phyloP scores from a whole-genome alignment of 140 eudicot species.

The Ambrosia hybrid region DNA sequence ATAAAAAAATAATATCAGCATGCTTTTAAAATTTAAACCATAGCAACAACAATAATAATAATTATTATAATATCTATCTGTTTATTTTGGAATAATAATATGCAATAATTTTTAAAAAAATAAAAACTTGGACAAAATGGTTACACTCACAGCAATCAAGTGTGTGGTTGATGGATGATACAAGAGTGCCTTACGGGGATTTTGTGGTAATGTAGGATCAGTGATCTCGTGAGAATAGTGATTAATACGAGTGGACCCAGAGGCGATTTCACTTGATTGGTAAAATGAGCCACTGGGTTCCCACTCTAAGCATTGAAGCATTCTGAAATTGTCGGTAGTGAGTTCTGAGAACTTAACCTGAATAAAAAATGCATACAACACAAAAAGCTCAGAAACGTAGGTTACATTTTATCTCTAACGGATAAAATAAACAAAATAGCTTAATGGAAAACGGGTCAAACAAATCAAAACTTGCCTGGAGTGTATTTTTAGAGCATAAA shows the following conservation, averaged over 20 bases:
- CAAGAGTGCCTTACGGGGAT: slow-evolving; percentile 88
- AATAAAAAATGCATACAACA: slow-evolving; percentile 14
- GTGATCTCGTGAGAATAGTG: slow-evolving; percentile 57
- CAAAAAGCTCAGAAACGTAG: not conserved
- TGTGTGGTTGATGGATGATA: slow-evolving; percentile 90
- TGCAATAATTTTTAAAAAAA: slow-evolving; percentile 40
- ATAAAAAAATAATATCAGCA: slow-evolving; percentile 16
- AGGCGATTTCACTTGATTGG: slow-evolving; percentile 44
- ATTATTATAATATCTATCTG: too few species aligned
- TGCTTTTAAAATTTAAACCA: too few species aligned
- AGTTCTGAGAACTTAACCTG: slow-evolving; percentile 92
- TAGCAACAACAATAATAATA: too few species aligned
- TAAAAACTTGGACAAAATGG: too few species aligned
- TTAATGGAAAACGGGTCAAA: not conserved
- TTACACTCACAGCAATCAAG: too few species aligned
- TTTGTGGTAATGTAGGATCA: slow-evolving; percentile 92
- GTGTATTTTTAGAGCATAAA: not conserved
- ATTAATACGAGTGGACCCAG: slow-evolving; percentile 43
- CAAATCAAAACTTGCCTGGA: not conserved
- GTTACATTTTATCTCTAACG: not conserved
- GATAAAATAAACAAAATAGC: not conserved
- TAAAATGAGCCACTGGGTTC: slow-evolving; percentile 94
- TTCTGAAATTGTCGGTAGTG: slow-evolving; percentile 80
- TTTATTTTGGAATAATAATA: not conserved
- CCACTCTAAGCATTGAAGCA: slow-evolving; percentile 97